Evolutionary conservation across 495 filamentous ascomycete genomes (phyloP).

Genomic region (Penicillium chermesinum): DNA sequence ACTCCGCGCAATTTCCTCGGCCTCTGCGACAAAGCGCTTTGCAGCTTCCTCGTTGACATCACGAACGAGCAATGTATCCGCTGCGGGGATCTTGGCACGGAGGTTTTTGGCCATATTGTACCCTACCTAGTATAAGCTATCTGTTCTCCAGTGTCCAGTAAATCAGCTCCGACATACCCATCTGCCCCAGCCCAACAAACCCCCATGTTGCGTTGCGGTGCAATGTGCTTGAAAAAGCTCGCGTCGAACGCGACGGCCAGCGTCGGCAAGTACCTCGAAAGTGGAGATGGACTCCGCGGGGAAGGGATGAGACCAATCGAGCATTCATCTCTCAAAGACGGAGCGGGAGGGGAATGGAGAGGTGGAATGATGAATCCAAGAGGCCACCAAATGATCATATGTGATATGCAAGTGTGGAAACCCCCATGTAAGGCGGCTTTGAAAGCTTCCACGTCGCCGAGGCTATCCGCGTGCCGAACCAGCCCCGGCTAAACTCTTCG

Average conservation of each 20-base stretch:
- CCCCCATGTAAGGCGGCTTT: too few relatives aligned
- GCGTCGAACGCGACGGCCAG: constrained; percentile 9
- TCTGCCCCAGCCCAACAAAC: constrained; percentile 82
- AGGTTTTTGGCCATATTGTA: constrained; percentile 89
- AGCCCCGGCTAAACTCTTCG: too few relatives aligned
- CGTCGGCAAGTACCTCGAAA: constrained; percentile 11
- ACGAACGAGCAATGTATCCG: constrained; percentile 63
- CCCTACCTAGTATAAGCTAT: constrained; percentile 34
- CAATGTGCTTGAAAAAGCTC: constrained; percentile 53
- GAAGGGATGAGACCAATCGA: constrained; percentile 9
- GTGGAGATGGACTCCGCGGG: constrained; percentile 16
- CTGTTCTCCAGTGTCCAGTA: not conserved
- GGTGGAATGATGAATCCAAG: too few relatives aligned
- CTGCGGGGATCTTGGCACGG: constrained; percentile 64
- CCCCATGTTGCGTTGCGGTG: constrained; percentile 63
- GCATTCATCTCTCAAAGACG: constrained; percentile 15
- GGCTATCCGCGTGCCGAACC: too few relatives aligned
- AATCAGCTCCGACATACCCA: constrained; percentile 58
- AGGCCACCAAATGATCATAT: too few relatives aligned
- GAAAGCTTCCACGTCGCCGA: too few relatives aligned
- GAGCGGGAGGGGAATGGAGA: too few relatives aligned
- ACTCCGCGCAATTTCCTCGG: constrained; percentile 34
- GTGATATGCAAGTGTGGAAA: too few relatives aligned
- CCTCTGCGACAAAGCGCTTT: constrained; percentile 56
- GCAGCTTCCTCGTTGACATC: constrained; percentile 66